Evolutionary conservation across 2,329 filamentous ascomycete species (phyloP), one percentile per base, ranked within the genome.

Genomic region (Aspergillus sp.): DNA sequence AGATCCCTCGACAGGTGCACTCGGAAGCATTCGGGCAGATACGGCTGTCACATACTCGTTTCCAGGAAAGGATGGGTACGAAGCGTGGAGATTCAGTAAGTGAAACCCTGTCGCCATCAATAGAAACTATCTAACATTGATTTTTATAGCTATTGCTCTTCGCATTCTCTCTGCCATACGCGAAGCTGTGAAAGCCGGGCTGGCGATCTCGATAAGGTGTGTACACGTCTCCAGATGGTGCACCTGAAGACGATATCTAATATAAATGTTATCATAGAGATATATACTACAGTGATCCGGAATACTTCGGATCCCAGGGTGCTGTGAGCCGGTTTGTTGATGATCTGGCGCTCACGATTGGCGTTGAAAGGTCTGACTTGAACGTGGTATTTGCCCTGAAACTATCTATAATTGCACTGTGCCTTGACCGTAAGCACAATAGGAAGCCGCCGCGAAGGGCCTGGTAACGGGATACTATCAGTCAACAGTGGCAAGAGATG

Each of bases 251-350:
- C 19, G 19, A 15, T 3, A 21, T 19, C 31, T 40, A 15, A 41
- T 31, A 23, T 37, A 17, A 31, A n/a, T 31, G 17, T 17, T 35
- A 11, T 35, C 2, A 31, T 15, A 87, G 86, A 60, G 86, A 88
- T 62, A 82, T 88, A 31, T 88, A 84, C 64, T 88, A 88, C 66
- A 81, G 79, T 50, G 83, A 87, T 60, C 84, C 85, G 1, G 76
- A 77, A 41, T 76, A 86, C 8, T 88, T 88, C 64, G 76, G 78
- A 41, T 82, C 79, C 39, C 86, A 88, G 63, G 66, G 71, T 14
- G 73, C 81, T 1, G 84, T 88, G 3, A 82, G 88, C 68, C 76
- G 75, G 51, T 82, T 82, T 54, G 76, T 88, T 11, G 86, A 88
- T 66, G 83, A 86, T 61, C 74, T 88, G 53, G 84, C 85, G 2